Evolutionary conservation across 331 rosid genomes (phyloP).

Genomic region (Spiraea crenata): DNA sequence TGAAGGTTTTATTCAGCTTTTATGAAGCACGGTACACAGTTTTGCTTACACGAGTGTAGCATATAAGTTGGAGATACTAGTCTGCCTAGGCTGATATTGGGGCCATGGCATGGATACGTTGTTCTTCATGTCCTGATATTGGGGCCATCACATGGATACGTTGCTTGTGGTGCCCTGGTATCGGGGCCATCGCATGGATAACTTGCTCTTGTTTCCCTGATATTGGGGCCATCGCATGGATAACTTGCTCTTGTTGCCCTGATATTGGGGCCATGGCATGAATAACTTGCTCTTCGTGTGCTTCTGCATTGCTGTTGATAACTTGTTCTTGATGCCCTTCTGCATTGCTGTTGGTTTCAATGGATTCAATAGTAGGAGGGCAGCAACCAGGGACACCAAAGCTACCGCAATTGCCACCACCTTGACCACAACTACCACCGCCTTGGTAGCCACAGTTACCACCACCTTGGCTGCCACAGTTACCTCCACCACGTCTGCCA

Average conservation of each 20-base stretch:
- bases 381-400: not conserved
- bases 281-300: too few species aligned
- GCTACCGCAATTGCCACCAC: not conserved
- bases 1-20: not conserved
- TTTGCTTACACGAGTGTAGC: not conserved
- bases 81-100: slow-evolving; percentile 17
- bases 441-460: not conserved
- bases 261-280: too few species aligned
- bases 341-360: not conserved
- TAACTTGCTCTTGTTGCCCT: too few species aligned
- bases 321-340: not conserved
- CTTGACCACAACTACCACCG: not conserved
- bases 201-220: too few species aligned
- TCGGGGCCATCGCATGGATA: too few species aligned
- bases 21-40: not conserved
- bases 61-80: not conserved
- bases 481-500: not conserved
- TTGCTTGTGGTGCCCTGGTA: too few species aligned
- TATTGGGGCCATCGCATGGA: too few species aligned
- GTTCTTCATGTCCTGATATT: too few species aligned
- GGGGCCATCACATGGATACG: too few species aligned
- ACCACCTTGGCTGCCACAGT: not conserved
- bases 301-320: too few species aligned
- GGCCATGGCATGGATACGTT: not conserved
- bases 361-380: too few species aligned